Base-by-base conservation (phyloP, 139 green algal genomes). In the Chlorella sorokiniana region DNA sequence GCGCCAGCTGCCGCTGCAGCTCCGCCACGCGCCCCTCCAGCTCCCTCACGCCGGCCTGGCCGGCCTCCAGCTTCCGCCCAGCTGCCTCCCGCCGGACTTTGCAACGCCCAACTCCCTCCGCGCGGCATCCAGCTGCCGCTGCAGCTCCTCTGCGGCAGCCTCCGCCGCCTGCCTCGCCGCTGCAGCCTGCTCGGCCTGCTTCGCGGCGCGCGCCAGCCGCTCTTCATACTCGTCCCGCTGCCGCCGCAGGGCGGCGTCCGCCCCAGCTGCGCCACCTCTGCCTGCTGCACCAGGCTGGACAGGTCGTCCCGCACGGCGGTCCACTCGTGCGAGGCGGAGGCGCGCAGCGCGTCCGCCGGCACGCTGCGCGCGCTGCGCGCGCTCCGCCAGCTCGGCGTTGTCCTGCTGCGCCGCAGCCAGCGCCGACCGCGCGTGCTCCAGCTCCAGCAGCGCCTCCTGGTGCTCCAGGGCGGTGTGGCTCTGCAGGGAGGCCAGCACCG, bases 381-480 rank as follows among this genome's bases (percentile, higher is more conserved):
- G 78, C 65, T 56, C 4, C 8, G 31, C 45, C n/a, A 83, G 78
- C 78, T 77, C 42, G 16, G 51, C 65, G 11, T 76, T 76, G 35
- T 83, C 51, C 18, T 48, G 37, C 75, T 56, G 29, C 75, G 71
- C 40, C 59, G 56, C 75, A 22, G 40, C 40, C 37, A 62, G 9
- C 41, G n/a, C 38, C 29, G n/a, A n/a, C 29, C 40, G 75, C 20
- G 75, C 75, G 59, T 71, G 59, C 59, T 81, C 75, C 75, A 81
- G 75, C 10, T 56, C 75, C 27, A 81, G 29, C 75, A 81, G 59
- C 4, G 75, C 75, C 59, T 81, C 75, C 59, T 51, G 38, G 44
- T 83, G 78, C 78, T 83, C 78, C 78, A 83, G 65, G 0, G 65
- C 48, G 0, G 78, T 77, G 38, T 83, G 56, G 51, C 78, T 83